Base-by-base conservation (phyloP, 257 asterid species). In the Solanum tarijense region DNA sequence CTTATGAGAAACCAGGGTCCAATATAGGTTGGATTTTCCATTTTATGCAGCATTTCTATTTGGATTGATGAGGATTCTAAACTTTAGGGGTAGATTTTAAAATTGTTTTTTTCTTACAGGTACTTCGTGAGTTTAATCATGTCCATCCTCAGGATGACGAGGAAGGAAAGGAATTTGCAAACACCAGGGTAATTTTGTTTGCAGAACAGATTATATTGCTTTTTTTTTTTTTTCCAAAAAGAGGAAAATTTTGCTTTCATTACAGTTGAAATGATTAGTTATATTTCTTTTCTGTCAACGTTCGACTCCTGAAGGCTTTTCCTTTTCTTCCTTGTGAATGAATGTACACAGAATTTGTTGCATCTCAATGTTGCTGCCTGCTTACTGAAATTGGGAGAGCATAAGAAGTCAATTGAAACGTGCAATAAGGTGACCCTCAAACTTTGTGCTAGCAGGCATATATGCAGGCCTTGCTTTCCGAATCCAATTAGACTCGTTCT, bases 301-400 rank as follows among this genome's bases (percentile, higher is more conserved):
- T 60, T 10, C 11, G 23, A 66, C 46, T 38, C 58, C n/a, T 84
- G 65, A 71, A 41, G 83, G 21, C 35, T 41, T 62, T 87, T 73
- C 89, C 86, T 35, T 35, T 35, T 11, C 41, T 31, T 23, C 88
- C 87, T 87, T 89, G 83, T 81, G 84, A 39, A 68, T 91, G 87
- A 39, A 68, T 91, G 87, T 85, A 87, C 91, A 93, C 89, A 96
- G 99, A 94, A 97, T 89, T 88, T 96, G 92, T 89, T 96, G 92
- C 95, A 97, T 92, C 97, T 97, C 88, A 97, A 97, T 71, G 96
- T 97, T 89, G 99, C 99, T 90, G 98, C 99, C 48, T 97, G 99
- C 98, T 95, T 90, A 89, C 92, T 94, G 93, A 97, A 95, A 90
- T 83, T 94, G 92, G 98, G 98, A 87, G 99, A 97, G 88, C 87